Base-by-base conservation (phyloP, 257 asterid species). In the Solanum bulbocastanum region DNA sequence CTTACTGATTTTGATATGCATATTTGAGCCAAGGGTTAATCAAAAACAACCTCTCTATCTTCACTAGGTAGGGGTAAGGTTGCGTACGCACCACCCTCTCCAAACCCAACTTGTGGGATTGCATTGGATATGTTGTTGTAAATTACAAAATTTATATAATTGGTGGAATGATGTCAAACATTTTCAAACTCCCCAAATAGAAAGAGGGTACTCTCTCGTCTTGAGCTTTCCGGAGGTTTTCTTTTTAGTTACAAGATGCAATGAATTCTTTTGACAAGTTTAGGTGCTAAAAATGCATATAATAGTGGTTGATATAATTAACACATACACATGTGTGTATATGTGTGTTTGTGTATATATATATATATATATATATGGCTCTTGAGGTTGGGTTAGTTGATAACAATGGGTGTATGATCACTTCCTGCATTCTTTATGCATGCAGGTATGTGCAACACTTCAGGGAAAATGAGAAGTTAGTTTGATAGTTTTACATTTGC, bases 381-480 rank as follows among this genome's bases (percentile, higher is more conserved):
- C 13, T 60, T 60, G 30, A 22, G 69, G 69, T 60, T 23, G 30
- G 69, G 14, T 27, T 79, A 15, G 66, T 79, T 44, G 65, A 79
- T 25, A 79, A 27, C n/a, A 33, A 14, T 79, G 65, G 7, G 84
- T 27, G 14, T 79, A 22, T 79, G 84, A 78, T 25, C 15, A 7
- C 15, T 25, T 42, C 62, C 62, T 8, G 4, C 36, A 14, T 72
- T 86, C 56, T 86, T 86, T 49, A 52, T n/a, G 60, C 27, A 5
- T 35, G 30, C 85, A 86, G 85, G 52, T 86, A 86, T 36, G 88
- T 74, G 74, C 85, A 86, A 84, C 60, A 81, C 74, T 86, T 23
- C 49, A 71, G 5, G 85, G 88, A 86, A 52, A 86, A 86, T 40
- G 88, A 74, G 88, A 86, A 86, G 75, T 72, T 86, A 40, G 85